Conservation (phyloP, 257 asterid species). For the Nicotiana knightiana region DNA sequence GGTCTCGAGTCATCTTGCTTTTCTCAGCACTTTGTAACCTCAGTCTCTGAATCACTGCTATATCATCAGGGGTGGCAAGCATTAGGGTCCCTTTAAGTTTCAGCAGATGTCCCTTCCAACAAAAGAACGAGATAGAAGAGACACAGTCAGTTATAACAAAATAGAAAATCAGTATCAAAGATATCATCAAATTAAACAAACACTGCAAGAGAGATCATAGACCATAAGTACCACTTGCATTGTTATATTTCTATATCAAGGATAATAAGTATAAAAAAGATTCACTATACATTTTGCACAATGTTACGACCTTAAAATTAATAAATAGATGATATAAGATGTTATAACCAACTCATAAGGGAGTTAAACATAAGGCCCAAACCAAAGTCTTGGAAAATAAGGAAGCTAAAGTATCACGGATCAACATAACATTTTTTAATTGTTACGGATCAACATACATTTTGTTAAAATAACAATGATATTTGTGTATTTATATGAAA, state of each 20-base stretch:
- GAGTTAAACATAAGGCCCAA: neutral
- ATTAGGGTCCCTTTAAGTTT: slow-evolving; percentile 90
- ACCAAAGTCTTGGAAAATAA: neutral
- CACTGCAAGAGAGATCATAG: neutral
- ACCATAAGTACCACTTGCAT: neutral
- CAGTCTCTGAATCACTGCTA: slow-evolving; percentile 74
- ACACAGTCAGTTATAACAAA: neutral
- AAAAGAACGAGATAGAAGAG: neutral
- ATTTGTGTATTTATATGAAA: neutral
- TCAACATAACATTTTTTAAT: neutral
- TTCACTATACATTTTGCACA: neutral
- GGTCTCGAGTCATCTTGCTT: slow-evolving; percentile 94
- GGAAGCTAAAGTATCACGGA: neutral
- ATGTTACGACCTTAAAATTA: neutral
- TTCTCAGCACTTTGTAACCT: slow-evolving; percentile 82
- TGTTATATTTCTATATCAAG: neutral
- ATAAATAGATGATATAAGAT: neutral
- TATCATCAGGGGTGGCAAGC: slow-evolving; percentile 90
- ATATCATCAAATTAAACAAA: neutral
- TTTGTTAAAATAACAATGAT: neutral
- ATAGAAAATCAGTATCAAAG: neutral
- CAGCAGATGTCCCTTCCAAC: slow-evolving; percentile 75
- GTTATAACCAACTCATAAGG: neutral
- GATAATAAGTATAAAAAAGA: neutral
- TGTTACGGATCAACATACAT: neutral